Evolutionary conservation across 2,329 filamentous ascomycete species (phyloP), one percentile per base, ranked within the genome.

Genomic region (Penicillium sp.): DNA sequence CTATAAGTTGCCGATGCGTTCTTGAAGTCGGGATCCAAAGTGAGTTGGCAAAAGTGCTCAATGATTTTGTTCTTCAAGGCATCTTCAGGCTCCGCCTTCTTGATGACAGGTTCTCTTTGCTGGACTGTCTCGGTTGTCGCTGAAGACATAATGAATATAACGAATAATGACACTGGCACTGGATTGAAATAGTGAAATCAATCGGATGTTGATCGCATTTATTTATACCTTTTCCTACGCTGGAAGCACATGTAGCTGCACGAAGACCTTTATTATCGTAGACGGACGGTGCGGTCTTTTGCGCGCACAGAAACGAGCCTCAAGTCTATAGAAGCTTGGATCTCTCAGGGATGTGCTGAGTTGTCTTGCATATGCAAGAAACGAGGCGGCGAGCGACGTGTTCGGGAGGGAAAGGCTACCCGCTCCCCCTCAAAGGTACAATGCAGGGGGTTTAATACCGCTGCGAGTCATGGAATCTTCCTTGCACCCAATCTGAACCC

Each of bases 81-180:
- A 46, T 46, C 45, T 41, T 46, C 38, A 46, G 5, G 45, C 36
- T 46, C 45, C 29, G 13, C 45, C 38, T 46, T 40, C 4, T 11
- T 40, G 41, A 37, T 27, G 38, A 46, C 38, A 36, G 45, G 29
- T 37, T 18, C 28, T 41, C 29, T 26, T 46, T 46, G 37, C 44
- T n/a, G 8, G 13, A 26, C 33, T 46, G 27, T 33, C 39, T 46
- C 7, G 35, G 38, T 46, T 37, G 32, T 46, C 41, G 38, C 26
- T 46, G 29, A 41, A 46, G 45, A 46, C 38, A 46, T 46, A 46
- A 46, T 46, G 38, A 41, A 35, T 46, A 41, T 46, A 46, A 42
- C 13, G 38, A 46, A 25, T 36, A 25, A 46, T 11, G 38, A 40
- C 38, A 25, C 4, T 8, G 28, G 38, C 9, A 41, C 6, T 46